Base-by-base conservation (phyloP, 768 basidiomycete species). In the Mycena venus region DNA sequence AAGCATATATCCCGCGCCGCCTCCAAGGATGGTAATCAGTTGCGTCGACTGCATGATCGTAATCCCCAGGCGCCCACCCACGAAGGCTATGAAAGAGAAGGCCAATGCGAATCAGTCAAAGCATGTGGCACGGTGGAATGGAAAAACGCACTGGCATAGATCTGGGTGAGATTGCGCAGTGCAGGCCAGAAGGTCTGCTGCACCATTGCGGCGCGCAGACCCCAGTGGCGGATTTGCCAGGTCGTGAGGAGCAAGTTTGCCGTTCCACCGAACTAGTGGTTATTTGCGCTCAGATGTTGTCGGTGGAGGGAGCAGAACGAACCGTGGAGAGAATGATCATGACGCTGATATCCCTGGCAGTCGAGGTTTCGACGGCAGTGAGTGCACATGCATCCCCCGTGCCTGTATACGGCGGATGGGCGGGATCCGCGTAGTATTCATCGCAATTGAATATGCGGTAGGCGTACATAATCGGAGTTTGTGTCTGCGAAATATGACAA, bases 161-260 rank as follows among this genome's bases (percentile, higher is more conserved):
- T 72, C 61, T 75, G 74, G 23, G 59, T 62, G 0, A 72, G 44
- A 44, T 72, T 75, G 3, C 74, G 63, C 5, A 75, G 25, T 14
- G 74, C 74, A 3, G 74, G 70, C 74, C 74, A 75, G 66, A 75
- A 68, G 12, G 70, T 75, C 61, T 75, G 74, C 25, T 75, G 56
- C 31, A 75, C 61, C 2, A 75, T 63, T 0, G 74, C 74, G 2
- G 59, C 23, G 12, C 74, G 74, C 21, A 75, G 40, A 7, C 74
- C 74, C 74, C 70, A 75, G 55, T 75, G 12, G 25, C 65, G 47
- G 36, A 75, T 75, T 31, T 75, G 65, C 74, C 74, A 75, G 7
- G 70, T 68, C 27, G 74, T 75, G 12, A 75, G 19, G 42, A 75
- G 38, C 11, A 72, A 60, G 34, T 75, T 75, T 8, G 58, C 14